Conservation (phyloP, 2,329 filamentous ascomycete genomes). For the Ophiostoma quercus region DNA sequence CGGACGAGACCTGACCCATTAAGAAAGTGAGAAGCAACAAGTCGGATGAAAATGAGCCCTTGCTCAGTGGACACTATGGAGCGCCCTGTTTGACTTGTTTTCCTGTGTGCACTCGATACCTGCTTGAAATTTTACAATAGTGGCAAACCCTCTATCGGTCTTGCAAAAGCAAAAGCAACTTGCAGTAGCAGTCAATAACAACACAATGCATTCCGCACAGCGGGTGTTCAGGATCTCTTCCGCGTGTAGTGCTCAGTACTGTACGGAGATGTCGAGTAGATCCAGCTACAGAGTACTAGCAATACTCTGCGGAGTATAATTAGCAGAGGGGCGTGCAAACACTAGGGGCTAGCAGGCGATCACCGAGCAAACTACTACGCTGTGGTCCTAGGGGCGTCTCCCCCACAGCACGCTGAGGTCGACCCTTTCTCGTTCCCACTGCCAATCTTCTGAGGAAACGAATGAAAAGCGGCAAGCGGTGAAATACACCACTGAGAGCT, state of each 20-base stretch:
- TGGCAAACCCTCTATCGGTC: background rate
- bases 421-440: background rate
- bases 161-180: background rate
- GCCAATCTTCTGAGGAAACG: no score
- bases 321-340: background rate
- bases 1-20: background rate
- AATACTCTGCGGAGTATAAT: background rate
- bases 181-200: background rate
- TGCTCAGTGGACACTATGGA: background rate
- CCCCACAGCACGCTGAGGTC: background rate
- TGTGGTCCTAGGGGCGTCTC: background rate
- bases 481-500: background rate
- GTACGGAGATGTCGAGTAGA: background rate
- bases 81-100: background rate
- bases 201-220: background rate
- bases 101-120: background rate
- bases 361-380: background rate
- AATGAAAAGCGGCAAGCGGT: background rate
- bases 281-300: background rate
- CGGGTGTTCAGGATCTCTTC: background rate
- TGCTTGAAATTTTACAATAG: no score
- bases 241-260: background rate
- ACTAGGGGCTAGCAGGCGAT: background rate
- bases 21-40: background rate
- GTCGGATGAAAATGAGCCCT: background rate